These are phyloP conservation scores for Phymatotrichopsis omnivora DNA, from an alignment of 2,329 filamentous ascomycete species.

Conservation along the genomic window DNA sequence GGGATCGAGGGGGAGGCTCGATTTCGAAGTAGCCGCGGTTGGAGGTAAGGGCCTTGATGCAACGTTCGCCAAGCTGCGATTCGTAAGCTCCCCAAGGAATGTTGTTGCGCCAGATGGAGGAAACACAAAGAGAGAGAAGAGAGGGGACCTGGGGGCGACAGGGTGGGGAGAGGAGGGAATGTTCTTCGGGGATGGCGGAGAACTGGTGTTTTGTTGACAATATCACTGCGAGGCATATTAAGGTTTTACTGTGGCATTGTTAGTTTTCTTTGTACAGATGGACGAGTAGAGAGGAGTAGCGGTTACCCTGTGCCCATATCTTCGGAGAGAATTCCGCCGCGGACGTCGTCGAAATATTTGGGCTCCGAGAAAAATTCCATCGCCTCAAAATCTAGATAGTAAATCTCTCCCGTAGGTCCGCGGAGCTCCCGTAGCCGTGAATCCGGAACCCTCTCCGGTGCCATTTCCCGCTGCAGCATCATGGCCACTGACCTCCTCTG, in stretches of 20 bases:
- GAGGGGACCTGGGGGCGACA: conserved; percentile 45
- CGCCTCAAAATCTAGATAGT: conserved; percentile 60
- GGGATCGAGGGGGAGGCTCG: conserved; percentile 25
- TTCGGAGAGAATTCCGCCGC: conserved; percentile 69
- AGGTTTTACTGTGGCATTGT: conserved; percentile 58
- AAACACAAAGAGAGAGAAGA: conserved; percentile 65
- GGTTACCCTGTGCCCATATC: conserved; percentile 53
- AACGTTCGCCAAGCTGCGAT: conserved; percentile 43
- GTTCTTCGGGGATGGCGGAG: conserved; percentile 48
- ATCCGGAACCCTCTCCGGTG: conserved; percentile 56
- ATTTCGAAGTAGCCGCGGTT: conserved; percentile 52
- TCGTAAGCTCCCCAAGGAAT: conserved; percentile 62
- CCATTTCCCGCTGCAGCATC: conserved; percentile 73
- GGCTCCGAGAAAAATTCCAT: conserved; percentile 55
- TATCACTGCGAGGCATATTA: conserved; percentile 71
- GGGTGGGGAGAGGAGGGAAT: conserved; percentile 34
- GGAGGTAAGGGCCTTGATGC: conserved; percentile 47
- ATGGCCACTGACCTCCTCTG: conserved; percentile 68
- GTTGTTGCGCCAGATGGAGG: conserved; percentile 53
- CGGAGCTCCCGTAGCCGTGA: conserved; percentile 54
- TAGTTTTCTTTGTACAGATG: conserved; percentile 42
- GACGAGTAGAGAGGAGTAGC: conserved; percentile 7
- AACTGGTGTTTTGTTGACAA: conserved; percentile 63
- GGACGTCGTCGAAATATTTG: conserved; percentile 59
- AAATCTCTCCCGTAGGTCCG: conserved; percentile 52